These are phyloP conservation scores for Apiotrichum mycotoxinovorans DNA, from an alignment of 1,284 basidiomycete genomes.

Conservation along the genomic window DNA sequence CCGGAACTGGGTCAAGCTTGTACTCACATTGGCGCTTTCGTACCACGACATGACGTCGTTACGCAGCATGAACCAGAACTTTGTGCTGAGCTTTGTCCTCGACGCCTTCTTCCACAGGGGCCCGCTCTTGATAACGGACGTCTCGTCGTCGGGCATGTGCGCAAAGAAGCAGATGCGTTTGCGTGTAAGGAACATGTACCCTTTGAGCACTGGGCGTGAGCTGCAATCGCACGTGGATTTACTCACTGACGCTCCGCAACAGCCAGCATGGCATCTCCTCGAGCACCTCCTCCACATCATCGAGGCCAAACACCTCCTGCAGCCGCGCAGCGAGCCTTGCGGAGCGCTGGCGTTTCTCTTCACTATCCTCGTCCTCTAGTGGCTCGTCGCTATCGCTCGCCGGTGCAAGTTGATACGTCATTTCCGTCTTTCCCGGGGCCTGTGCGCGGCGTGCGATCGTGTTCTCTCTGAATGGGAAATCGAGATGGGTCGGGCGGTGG, in stretches of 20 bases:
- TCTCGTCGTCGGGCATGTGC: conserved; percentile 84
- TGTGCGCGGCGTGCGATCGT: conserved; percentile 38
- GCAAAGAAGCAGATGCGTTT: conserved; percentile 95
- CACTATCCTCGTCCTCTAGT: conserved; percentile 25
- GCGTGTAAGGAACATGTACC: conserved; percentile 92
- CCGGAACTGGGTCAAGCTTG: neutral
- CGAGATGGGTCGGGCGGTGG: conserved; percentile 4
- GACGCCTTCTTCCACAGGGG: conserved; percentile 77
- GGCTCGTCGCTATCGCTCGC: conserved; percentile 40
- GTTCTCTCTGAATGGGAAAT: conserved; percentile 45
- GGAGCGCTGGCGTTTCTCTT: conserved; percentile 56
- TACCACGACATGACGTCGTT: conserved; percentile 94
- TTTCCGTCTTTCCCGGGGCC: conserved; percentile 28
- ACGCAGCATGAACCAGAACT: conserved; percentile 90
- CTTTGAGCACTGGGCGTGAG: conserved; percentile 70
- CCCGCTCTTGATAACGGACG: conserved; percentile 82
- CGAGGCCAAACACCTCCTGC: conserved; percentile 76
- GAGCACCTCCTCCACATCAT: conserved; percentile 73
- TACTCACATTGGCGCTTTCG: conserved; percentile 77
- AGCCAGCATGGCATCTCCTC: conserved; percentile 90
- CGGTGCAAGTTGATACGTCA: conserved; percentile 30
- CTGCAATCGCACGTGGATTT: neutral
- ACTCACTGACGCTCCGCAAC: conserved; percentile 76
- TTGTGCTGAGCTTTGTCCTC: conserved; percentile 80
- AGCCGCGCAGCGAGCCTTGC: conserved; percentile 74